Conservation (phyloP, 2,329 filamentous ascomycete species). For the Ceratocystis papillata region DNA sequence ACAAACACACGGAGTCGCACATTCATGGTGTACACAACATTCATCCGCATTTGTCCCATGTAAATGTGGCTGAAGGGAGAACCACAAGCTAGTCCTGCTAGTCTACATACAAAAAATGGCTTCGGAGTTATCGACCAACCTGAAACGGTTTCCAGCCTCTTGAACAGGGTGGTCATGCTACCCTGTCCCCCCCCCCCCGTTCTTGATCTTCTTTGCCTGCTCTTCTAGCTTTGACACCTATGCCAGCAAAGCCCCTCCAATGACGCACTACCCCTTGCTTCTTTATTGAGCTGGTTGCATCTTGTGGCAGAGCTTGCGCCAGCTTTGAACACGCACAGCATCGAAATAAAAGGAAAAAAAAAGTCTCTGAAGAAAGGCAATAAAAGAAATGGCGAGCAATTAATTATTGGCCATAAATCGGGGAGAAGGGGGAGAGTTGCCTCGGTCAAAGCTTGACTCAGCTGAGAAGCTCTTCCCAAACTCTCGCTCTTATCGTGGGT, state of each 20-base stretch:
- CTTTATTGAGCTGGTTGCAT: background rate
- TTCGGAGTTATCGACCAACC: constrained; percentile 10
- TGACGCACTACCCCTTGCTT: constrained; percentile 2
- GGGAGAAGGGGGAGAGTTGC: background rate
- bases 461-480: background rate
- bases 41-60: too few relatives aligned
- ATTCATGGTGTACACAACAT: background rate
- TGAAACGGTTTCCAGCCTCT: constrained; percentile 5
- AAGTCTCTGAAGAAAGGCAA: background rate
- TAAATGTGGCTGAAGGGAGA: too few relatives aligned
- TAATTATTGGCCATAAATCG: background rate
- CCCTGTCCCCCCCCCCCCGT: background rate
- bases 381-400: background rate
- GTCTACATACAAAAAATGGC: background rate
- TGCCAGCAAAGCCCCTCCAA: background rate
- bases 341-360: background rate
- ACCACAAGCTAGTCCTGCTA: too few relatives aligned
- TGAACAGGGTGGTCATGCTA: background rate
- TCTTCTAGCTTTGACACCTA: background rate
- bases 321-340: background rate
- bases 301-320: constrained; percentile 1
- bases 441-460: background rate
- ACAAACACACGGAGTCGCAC: background rate
- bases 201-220: background rate
- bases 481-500: too few relatives aligned